Conservation (phyloP, 192 early-diverging fungal genomes). For the Mortierella alpina region DNA sequence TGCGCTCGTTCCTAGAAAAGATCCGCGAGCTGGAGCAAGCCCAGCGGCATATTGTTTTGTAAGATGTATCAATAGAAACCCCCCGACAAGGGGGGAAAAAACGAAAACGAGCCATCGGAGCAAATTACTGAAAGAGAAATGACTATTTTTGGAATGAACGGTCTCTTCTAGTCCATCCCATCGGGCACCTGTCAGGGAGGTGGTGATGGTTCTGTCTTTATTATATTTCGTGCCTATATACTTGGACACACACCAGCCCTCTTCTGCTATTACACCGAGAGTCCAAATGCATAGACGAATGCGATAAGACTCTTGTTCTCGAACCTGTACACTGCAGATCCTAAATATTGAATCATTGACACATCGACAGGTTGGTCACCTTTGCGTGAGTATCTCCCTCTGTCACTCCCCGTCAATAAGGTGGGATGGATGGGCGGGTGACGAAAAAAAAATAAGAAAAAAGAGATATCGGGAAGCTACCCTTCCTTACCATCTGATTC, state of each 20-base stretch:
- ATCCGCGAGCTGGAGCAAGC: constrained; percentile 37
- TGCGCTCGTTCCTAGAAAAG: constrained; percentile 44
- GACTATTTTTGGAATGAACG: too few species aligned
- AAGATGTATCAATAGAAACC: background rate
- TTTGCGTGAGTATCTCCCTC: background rate
- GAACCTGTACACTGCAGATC: constrained; percentile 35
- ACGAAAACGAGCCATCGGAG: too few species aligned
- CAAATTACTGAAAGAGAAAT: too few species aligned
- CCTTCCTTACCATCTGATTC: constrained; percentile 39
- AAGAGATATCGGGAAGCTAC: background rate
- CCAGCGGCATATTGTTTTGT: constrained; percentile 7
- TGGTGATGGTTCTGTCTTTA: too few species aligned
- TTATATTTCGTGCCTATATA: too few species aligned
- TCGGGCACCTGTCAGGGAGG: too few species aligned
- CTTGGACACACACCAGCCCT: too few species aligned
- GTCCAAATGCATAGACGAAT: constrained; percentile 32
- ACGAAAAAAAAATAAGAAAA: background rate
- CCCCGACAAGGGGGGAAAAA: too few species aligned
- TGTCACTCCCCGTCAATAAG: background rate
- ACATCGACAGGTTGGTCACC: background rate
- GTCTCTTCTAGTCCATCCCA: too few species aligned
- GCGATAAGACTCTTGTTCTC: constrained; percentile 44
- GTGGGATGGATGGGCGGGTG: background rate
- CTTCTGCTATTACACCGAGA: too few species aligned
- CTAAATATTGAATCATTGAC: constrained; percentile 9